Conservation (phyloP, 805 yeast species). For the Pichia exigua region DNA sequence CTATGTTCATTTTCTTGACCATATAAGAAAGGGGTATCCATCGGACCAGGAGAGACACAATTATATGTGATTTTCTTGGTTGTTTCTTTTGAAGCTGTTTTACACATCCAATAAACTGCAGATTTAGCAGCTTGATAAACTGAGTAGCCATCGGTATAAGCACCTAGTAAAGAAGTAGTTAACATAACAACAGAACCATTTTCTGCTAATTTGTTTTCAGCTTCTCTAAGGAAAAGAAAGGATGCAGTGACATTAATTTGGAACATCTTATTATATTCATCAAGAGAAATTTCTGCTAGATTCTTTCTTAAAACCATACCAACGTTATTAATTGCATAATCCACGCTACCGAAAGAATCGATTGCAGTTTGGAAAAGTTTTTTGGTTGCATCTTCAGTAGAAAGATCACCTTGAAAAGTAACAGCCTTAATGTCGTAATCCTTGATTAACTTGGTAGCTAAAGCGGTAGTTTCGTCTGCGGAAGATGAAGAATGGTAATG, state of each 20-base stretch:
- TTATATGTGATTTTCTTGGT: conserved; percentile 42
- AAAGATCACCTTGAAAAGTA: conserved; percentile 36
- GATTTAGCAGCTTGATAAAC: conserved; percentile 52
- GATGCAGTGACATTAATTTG: conserved; percentile 50
- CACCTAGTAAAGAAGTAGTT: conserved; percentile 60
- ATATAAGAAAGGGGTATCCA: conserved; percentile 60
- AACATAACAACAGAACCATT: conserved; percentile 48
- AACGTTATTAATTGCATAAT: conserved; percentile 60
- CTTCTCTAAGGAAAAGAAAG: conserved; percentile 52
- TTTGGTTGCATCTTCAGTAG: conserved; percentile 33
- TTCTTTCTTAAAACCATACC: conserved; percentile 63
- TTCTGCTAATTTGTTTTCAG: conserved; percentile 42
- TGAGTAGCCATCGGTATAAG: conserved; percentile 47
- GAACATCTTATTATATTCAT: conserved; percentile 49
- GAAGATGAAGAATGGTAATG: conserved; percentile 46
- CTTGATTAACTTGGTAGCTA: conserved; percentile 31
- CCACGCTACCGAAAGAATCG: conserved; percentile 40
- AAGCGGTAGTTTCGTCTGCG: conserved; percentile 27
- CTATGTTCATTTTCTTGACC: conserved; percentile 49
- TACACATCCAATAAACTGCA: conserved; percentile 45
- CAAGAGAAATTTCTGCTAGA: conserved; percentile 41
- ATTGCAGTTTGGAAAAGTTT: conserved; percentile 40
- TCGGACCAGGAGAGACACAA: conserved; percentile 58
- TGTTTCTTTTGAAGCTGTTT: conserved; percentile 49
- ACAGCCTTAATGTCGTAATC: conserved; percentile 35